These are phyloP conservation scores for Mortierella sp. DNA, from an alignment of 371 early-diverging fungal species.

Conservation along the genomic window DNA sequence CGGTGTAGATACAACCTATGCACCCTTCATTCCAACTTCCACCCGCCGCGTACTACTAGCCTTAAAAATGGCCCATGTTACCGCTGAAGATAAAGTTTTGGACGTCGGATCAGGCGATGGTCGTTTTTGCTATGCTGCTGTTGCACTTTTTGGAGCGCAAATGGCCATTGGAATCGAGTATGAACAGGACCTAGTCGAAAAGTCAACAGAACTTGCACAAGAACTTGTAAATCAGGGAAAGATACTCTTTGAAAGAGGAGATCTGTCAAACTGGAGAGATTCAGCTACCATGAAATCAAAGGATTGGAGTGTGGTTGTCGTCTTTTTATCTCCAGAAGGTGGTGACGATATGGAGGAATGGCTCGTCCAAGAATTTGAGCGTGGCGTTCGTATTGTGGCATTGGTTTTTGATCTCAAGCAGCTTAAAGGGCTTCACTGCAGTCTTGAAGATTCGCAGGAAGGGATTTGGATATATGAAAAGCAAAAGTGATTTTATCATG, in stretches of 20 bases:
- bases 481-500: neutral
- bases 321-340: slow-evolving; percentile 72
- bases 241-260: slow-evolving; percentile 62
- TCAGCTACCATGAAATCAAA: slow-evolving; percentile 54
- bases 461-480: slow-evolving; percentile 68
- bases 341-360: slow-evolving; percentile 67
- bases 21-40: slow-evolving; percentile 76
- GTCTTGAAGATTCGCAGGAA: slow-evolving; percentile 62
- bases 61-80: slow-evolving; percentile 63
- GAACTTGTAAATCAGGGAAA: slow-evolving; percentile 30
- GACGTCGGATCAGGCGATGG: slow-evolving; percentile 80
- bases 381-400: slow-evolving; percentile 69
- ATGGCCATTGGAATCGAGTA: slow-evolving; percentile 70
- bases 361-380: slow-evolving; percentile 62
- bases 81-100: slow-evolving; percentile 59
- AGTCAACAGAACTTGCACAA: slow-evolving; percentile 59
- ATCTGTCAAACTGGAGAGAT: slow-evolving; percentile 59
- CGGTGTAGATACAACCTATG: slow-evolving; percentile 65
- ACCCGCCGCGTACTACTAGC: slow-evolving; percentile 66
- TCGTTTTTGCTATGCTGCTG: slow-evolving; percentile 70
- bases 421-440: slow-evolving; percentile 60
- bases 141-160: slow-evolving; percentile 59
- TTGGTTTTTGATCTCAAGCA: slow-evolving; percentile 71
- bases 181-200: slow-evolving; percentile 62
- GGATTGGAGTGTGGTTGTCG: slow-evolving; percentile 64